Base-by-base conservation (phyloP, 2,329 filamentous ascomycete species). In the Alternaria ventricosa region DNA sequence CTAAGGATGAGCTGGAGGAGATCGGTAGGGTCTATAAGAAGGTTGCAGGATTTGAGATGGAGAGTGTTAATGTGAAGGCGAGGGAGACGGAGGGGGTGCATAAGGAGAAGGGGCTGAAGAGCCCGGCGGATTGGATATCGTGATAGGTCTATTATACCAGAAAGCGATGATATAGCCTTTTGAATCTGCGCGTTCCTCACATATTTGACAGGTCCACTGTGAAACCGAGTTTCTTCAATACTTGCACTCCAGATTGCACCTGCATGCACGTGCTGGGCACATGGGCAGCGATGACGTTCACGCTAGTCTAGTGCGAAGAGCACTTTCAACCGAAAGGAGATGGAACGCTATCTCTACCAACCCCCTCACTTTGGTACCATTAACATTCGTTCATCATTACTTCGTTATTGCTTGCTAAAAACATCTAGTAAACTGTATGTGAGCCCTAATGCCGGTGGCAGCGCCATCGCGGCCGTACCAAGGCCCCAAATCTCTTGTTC, bases 21-120 rank as follows among this genome's bases (percentile, higher is more conserved):
- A 78, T 82, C 49, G 80, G 80, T 0, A 65, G 65, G 5, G 63
- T 67, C 9, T 75, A 75, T 15, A 84, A 84, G 64, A 76, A 78
- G 36, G 72, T 84, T 45, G 82, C 82, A 8, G 82, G 82, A 1
- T 84, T 84, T 61, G 82, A 84, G 67, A 82, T 80, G 73, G 80
- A 83, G 4, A 79, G 71, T 36, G 81, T 84, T 5, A 84, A 84
- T 60, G 66, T 64, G 23, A 82, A 79, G 64, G 82, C 81, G 22
- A 73, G 47, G 30, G 71, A 77, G 60, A 83, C 80, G 1, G 75
- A 81, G 46, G 73, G 63, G 0, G 55, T 68, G 36, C 62, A 64
- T 22, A 61, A 61, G 36, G 64, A 28, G 20, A 62, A 65, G 27
- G 61, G 65, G 10, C 43, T 74, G 49, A 68, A 57, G 43, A 74